Evolutionary conservation across 2,329 filamentous ascomycete genomes (phyloP), one percentile per base, ranked within the genome.

Genomic region (Amesomyces nigricolor): DNA sequence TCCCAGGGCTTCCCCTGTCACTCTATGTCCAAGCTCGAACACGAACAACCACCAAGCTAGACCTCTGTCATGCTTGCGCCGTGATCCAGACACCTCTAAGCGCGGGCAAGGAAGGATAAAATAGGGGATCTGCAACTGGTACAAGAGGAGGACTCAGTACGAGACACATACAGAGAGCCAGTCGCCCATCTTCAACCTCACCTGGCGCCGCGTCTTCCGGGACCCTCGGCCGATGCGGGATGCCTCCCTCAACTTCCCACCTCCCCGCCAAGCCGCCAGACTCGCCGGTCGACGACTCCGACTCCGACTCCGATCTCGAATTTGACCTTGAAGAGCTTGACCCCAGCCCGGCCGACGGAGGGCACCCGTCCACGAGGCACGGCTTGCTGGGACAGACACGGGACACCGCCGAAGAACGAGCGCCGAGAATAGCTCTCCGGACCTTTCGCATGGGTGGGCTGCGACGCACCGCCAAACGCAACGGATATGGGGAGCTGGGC

Each of bases 311-410:
- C 59, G 87, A 92, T 68, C 81, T 86, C 63, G 86, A 89, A 60
- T 77, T 94, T 65, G 87, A 91, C 65, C 79, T 90, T 63, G 80
- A 89, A 66, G 89, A 92, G 75, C 83, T 94, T 62, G 88, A 91
- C 67, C 87, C 88, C 53, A 67, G 67, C 55, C 69, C 68, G 17
- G 66, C 66, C 35, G 64, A 67, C 57, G 72, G 73, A n/a, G 67
- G 61, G 65, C 68, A 63, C 65, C 70, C 62, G 57, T 64, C 68
- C 47, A 61, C 58, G 58, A 61, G 58, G 49, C 63, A 66, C 48
- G 64, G 65, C 32, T 65, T 69, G 19, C 58, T 68, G 52, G 80
- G 85, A 65, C 76, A 82, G 59, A 78, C 83, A 64, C 77, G 60
- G 76, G 82, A 63, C 77, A 62, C 64, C 58, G 58, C 65, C 51